Base-by-base conservation (phyloP, 2,329 filamentous ascomycete species). In the Rutstroemia sp. region DNA sequence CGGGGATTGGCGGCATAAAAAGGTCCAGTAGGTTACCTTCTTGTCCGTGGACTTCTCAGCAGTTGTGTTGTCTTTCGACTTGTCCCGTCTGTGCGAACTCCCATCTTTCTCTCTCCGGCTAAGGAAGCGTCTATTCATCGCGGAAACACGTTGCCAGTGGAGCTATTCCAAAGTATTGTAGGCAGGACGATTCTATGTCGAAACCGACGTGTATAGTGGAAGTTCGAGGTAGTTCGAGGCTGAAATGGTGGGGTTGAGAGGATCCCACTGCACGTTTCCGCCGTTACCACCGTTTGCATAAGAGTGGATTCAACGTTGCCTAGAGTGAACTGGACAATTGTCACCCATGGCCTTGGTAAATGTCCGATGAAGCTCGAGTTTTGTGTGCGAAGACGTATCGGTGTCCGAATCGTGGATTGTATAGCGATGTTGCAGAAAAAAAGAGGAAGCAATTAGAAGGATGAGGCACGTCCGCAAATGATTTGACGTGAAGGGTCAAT, bases 51-150 rank as follows among this genome's bases (percentile, higher is more conserved):
- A 70, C 23, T 78, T 55, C 10, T 56, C 53, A 8, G 7, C 4
- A n/a, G 30, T 9, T 48, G 48, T 51, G 1, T 12, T 75, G 55
- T 83, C 79, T 19, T 76, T 75, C 48, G 80, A 83, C 64, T 79
- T 82, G 65, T 75, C 77, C 58, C 80, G 77, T 57, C 74, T 75
- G 62, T 82, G 78, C 39, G 69, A 63, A 17, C 25, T 51, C 44
- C 73, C 76, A 69, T 76, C 77, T 72, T 81, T 89, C 66, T 89
- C 87, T 63, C 86, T 81, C 63, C 86, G 77, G 70, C 82, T 88
- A 58, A 88, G 81, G 69, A 90, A 84, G 65, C 86, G 83, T 68
- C 81, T 83, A 60, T 79, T 73, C 67, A 51, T 38, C 27, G 25
- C 48, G 16, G 27, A 47, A 47, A 47, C 17, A 47, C 7, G 21